Percentiles rank a stretch among this genome's conserved stretches.
These are phyloP conservation scores for Ophiocordyceps camponoti-rufipedis DNA, from an alignment of 2,329 filamentous ascomycete species.

Conservation along the genomic window DNA sequence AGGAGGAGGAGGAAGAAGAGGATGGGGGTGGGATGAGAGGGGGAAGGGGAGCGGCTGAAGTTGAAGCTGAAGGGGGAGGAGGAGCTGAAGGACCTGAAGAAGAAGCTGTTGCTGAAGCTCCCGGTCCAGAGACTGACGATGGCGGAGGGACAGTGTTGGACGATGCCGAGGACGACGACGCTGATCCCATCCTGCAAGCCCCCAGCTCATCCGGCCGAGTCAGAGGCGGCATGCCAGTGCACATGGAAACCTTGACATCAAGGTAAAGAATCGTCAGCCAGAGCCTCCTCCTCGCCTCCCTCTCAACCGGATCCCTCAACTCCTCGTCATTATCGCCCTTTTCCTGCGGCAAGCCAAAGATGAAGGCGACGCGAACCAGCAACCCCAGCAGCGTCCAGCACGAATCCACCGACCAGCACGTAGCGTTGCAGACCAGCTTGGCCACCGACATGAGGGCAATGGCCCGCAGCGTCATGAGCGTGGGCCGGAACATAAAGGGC, in stretches of 20 bases:
- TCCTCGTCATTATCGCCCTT: slow-evolving; percentile 8
- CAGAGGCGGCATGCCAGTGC: slow-evolving; percentile 16
- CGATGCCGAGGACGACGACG: neutral
- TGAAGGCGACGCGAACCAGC: slow-evolving; percentile 15
- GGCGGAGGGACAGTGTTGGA: neutral
- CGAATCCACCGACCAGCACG: slow-evolving; percentile 18
- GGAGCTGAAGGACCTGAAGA: neutral
- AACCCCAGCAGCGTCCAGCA: slow-evolving; percentile 16
- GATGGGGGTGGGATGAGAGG: neutral
- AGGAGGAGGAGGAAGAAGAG: neutral
- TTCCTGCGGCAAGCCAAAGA: slow-evolving; percentile 16
- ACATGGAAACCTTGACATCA: slow-evolving; percentile 17
- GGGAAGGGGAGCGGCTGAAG: neutral
- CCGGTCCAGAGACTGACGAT: neutral
- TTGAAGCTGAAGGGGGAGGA: neutral
- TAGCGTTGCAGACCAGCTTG: slow-evolving; percentile 18
- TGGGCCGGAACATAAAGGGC: slow-evolving; percentile 18
- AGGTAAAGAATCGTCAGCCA: slow-evolving; percentile 18
- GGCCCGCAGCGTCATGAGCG: slow-evolving; percentile 12
- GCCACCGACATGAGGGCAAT: slow-evolving; percentile 16
- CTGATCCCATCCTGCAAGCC: neutral
- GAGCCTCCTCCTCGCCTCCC: slow-evolving; percentile 11
- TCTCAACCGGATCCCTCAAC: slow-evolving; percentile 8
- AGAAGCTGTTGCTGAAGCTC: neutral
- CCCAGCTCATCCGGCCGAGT: slow-evolving; percentile 14